Conservation (phyloP, 2,329 filamentous ascomycete species). For the Aspergillus caelatus region DNA sequence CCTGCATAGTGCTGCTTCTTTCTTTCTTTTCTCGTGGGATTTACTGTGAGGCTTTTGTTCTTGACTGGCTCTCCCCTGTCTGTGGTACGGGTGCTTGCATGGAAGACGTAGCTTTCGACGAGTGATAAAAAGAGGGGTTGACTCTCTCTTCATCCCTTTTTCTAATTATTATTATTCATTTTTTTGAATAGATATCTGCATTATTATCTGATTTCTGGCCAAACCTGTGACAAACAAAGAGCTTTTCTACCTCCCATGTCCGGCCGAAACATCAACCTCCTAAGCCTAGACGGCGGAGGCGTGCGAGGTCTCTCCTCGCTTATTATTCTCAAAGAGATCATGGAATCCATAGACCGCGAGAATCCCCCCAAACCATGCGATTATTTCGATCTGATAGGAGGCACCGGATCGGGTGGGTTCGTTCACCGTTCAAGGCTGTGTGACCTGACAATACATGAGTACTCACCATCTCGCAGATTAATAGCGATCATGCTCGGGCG, state of each 20-base stretch:
- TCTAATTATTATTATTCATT: background rate
- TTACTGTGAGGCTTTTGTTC: too few species aligned
- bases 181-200: background rate
- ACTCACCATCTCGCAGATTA: conserved; percentile 32
- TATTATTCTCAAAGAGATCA: conserved; percentile 38
- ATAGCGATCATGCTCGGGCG: conserved; percentile 54
- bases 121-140: background rate
- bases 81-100: background rate
- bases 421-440: conserved; percentile 10
- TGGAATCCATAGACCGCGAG: conserved; percentile 34
- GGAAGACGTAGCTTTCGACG: background rate
- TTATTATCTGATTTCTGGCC: background rate
- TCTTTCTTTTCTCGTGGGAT: background rate
- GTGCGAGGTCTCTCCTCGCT: conserved; percentile 44
- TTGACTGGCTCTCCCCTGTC: background rate
- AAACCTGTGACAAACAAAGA: background rate
- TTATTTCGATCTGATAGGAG: conserved; percentile 46
- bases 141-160: background rate
- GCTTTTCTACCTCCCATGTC: conserved; percentile 12
- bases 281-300: conserved; percentile 44
- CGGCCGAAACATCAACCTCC: conserved; percentile 23
- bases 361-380: conserved; percentile 38
- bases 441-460: background rate
- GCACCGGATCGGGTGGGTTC: conserved; percentile 42
- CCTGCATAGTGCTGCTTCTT: background rate